phyloP scores from a whole-genome alignment of 164 flowering plant genomes.

The Magnolia changhungtana region DNA sequence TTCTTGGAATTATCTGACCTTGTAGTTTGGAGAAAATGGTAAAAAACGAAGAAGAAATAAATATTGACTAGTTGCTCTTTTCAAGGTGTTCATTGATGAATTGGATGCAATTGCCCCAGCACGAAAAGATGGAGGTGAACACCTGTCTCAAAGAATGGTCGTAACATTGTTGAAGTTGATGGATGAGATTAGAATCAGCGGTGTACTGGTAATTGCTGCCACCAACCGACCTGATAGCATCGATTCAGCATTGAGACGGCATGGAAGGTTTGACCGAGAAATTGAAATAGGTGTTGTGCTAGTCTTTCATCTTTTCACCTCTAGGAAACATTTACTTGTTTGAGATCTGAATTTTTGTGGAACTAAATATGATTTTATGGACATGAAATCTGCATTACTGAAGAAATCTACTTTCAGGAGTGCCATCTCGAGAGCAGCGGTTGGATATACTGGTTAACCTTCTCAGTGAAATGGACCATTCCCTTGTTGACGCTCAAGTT shows the following conservation, averaged over 20 bases:
- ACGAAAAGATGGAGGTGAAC: constrained; percentile 83
- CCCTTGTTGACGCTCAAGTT: constrained; percentile 53
- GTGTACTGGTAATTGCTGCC: constrained; percentile 77
- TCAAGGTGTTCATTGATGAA: constrained; percentile 94
- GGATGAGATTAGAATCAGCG: constrained; percentile 76
- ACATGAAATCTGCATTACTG: neutral
- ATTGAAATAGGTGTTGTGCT: constrained; percentile 71
- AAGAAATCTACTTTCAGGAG: constrained; percentile 54
- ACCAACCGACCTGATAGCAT: constrained; percentile 81
- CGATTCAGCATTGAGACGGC: constrained; percentile 91
- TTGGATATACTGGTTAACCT: constrained; percentile 57
- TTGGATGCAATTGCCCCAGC: constrained; percentile 98
- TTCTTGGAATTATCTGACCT: neutral
- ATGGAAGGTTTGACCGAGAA: constrained; percentile 92
- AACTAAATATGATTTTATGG: neutral
- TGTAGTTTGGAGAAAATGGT: neutral
- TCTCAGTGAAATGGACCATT: constrained; percentile 61
- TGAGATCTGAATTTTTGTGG: neutral
- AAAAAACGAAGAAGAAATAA: neutral
- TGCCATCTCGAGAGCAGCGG: constrained; percentile 83
- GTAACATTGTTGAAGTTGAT: constrained; percentile 82
- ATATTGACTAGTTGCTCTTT: neutral
- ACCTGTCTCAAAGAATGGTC: constrained; percentile 82
- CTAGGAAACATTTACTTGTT: constrained; percentile 1
- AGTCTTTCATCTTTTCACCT: constrained; percentile 5